Conservation (phyloP, 2,329 filamentous ascomycete species). For the Alternaria burnsii region DNA sequence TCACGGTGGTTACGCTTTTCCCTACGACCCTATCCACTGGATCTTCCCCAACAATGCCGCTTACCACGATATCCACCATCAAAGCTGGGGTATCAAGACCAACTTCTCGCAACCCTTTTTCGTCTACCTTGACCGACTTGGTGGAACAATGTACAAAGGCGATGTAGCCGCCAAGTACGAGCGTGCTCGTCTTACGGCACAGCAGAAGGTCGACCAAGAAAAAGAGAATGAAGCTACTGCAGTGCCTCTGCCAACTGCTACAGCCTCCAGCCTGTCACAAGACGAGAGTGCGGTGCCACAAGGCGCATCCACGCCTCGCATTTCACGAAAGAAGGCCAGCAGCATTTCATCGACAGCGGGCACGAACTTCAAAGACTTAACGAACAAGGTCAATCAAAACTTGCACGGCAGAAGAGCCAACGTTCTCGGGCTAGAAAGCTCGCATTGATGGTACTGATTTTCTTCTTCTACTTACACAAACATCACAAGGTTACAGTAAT, state of each 20-base stretch:
- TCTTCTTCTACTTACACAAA: constrained; percentile 23
- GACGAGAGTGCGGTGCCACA: constrained; percentile 40
- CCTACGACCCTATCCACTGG: constrained; percentile 92
- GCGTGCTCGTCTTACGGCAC: constrained; percentile 62
- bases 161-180: constrained; percentile 68
- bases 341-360: constrained; percentile 50
- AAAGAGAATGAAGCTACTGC: constrained; percentile 39
- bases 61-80: constrained; percentile 98
- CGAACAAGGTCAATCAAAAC: constrained; percentile 57
- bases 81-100: constrained; percentile 98
- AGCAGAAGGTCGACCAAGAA: constrained; percentile 65
- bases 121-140: constrained; percentile 88
- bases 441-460: constrained; percentile 35
- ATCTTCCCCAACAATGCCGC: constrained; percentile 94
- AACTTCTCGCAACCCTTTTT: constrained; percentile 94
- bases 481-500: constrained; percentile 36
- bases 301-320: constrained; percentile 49
- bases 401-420: constrained; percentile 57
- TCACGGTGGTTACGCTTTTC: constrained; percentile 95
- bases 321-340: constrained; percentile 53
- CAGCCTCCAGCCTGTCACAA: constrained; percentile 25
- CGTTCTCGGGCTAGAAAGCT: constrained; percentile 57
- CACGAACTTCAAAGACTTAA: constrained; percentile 56
- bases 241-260: constrained; percentile 21
- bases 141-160: constrained; percentile 82